phyloP scores from a whole-genome alignment of 768 basidiomycete genomes.

The Trichaptum fuscoviolaceum region DNA sequence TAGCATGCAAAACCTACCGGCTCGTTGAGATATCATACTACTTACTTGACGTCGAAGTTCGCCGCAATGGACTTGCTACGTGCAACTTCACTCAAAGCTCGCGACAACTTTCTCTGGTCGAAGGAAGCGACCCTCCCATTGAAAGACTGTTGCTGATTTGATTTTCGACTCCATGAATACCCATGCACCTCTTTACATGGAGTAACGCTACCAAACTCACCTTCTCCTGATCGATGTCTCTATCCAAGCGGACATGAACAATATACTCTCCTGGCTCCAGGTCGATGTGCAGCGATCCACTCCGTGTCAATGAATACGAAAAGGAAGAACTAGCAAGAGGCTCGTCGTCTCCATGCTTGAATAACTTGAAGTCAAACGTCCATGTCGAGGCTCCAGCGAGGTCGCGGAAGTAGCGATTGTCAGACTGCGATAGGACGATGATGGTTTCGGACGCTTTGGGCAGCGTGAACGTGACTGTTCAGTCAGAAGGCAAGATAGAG shows the following conservation, averaged over 20 bases:
- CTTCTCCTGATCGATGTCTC: neutral
- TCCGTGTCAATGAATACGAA: slow-evolving; percentile 19
- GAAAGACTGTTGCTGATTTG: neutral
- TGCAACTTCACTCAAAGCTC: slow-evolving; percentile 8
- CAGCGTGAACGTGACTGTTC: slow-evolving; percentile 25
- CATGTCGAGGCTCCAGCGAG: slow-evolving; percentile 20
- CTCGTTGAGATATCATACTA: neutral
- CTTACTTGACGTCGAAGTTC: slow-evolving; percentile 11
- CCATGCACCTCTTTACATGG: neutral
- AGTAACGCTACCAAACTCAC: neutral
- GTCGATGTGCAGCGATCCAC: slow-evolving; percentile 18
- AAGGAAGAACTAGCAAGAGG: slow-evolving; percentile 16
- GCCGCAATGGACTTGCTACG: slow-evolving; percentile 12
- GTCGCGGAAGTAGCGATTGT: slow-evolving; percentile 26
- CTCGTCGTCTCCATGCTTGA: slow-evolving; percentile 18
- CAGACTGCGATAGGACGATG: slow-evolving; percentile 28
- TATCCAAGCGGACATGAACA: slow-evolving; percentile 19
- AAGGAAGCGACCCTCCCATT: neutral
- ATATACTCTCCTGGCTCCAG: slow-evolving; percentile 28
- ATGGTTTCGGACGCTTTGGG: slow-evolving; percentile 19
- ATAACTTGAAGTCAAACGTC: slow-evolving; percentile 28
- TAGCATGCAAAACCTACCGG: too few species aligned
- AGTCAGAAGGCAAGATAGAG: neutral
- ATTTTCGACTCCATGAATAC: neutral
- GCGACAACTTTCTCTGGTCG: slow-evolving; percentile 9